phyloP scores from a whole-genome alignment of 148 eudicot genomes.

The Linanthus parryae region DNA sequence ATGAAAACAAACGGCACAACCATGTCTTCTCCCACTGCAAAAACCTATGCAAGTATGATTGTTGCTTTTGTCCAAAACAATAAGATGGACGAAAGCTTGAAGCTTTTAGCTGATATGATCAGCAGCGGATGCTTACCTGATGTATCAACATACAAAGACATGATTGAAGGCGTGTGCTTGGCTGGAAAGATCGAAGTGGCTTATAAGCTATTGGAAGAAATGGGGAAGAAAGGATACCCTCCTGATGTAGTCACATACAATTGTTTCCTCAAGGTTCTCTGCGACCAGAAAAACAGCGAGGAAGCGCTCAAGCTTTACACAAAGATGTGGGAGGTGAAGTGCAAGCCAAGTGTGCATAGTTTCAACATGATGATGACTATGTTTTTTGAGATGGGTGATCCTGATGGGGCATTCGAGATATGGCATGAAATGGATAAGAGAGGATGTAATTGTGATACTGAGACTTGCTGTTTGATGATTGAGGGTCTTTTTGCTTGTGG shows the following conservation, averaged over 20 bases:
- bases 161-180: slow-evolving; percentile 84
- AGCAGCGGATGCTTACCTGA: slow-evolving; percentile 86
- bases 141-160: slow-evolving; percentile 79
- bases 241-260: slow-evolving; percentile 91
- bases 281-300: slow-evolving; percentile 57
- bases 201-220: slow-evolving; percentile 68
- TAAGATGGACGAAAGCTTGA: slow-evolving; percentile 56
- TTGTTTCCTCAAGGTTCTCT: slow-evolving; percentile 90
- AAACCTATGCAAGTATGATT: slow-evolving; percentile 71
- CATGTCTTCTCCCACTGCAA: slow-evolving; percentile 81
- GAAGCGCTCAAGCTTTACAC: slow-evolving; percentile 62
- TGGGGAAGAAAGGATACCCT: slow-evolving; percentile 85
- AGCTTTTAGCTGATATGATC: slow-evolving; percentile 64
- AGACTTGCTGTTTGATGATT: slow-evolving; percentile 78
- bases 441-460: slow-evolving; percentile 53
- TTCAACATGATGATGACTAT: slow-evolving; percentile 73
- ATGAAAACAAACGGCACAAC: slow-evolving; percentile 56
- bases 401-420: slow-evolving; percentile 65
- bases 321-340: slow-evolving; percentile 56
- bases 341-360: slow-evolving; percentile 84
- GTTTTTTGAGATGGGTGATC: slow-evolving; percentile 64
- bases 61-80: slow-evolving; percentile 55
- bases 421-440: slow-evolving; percentile 80
- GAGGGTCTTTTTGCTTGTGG: slow-evolving; percentile 72
- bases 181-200: slow-evolving; percentile 68